phyloP scores from a whole-genome alignment of 2,329 filamentous ascomycete genomes.

The Xylariaceae sp. region DNA sequence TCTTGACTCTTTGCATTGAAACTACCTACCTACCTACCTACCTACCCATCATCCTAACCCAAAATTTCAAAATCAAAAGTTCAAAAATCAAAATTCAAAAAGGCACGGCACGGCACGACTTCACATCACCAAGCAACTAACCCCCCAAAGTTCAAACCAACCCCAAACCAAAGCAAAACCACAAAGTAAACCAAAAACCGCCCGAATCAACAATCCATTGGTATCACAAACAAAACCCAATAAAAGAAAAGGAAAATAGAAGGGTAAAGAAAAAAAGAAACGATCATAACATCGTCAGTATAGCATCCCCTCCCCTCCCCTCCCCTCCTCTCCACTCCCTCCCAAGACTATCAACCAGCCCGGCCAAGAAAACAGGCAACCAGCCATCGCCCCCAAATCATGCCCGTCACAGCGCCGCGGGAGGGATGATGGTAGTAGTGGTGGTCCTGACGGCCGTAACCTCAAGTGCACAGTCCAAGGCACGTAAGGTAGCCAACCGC shows the following conservation, averaged over 20 bases:
- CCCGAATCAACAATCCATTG: neutral
- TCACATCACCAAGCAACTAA: too few relatives aligned
- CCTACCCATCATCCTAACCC: too few relatives aligned
- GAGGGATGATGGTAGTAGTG: constrained; percentile 5
- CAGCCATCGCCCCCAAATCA: neutral
- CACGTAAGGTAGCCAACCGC: constrained; percentile 13
- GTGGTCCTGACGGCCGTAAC: neutral
- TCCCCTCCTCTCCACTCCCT: too few relatives aligned
- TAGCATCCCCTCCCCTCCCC: too few relatives aligned
- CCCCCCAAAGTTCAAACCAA: too few relatives aligned
- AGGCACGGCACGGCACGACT: too few relatives aligned
- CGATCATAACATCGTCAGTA: constrained; percentile 13
- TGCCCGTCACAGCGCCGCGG: neutral
- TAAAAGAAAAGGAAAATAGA: neutral
- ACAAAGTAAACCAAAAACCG: too few relatives aligned
- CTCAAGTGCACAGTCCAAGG: constrained; percentile 8
- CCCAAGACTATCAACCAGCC: neutral
- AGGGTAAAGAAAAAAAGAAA: neutral
- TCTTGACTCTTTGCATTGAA: too few relatives aligned
- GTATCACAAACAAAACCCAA: constrained; percentile 8
- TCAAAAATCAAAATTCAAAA: too few relatives aligned
- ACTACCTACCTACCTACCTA: too few relatives aligned
- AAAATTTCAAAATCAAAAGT: too few relatives aligned
- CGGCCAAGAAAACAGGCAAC: neutral
- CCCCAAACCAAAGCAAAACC: too few relatives aligned